Evolutionary conservation across 805 yeast species (phyloP), one percentile per base, ranked within the genome.

Genomic region (Suhomyces tanzawaensis): DNA sequence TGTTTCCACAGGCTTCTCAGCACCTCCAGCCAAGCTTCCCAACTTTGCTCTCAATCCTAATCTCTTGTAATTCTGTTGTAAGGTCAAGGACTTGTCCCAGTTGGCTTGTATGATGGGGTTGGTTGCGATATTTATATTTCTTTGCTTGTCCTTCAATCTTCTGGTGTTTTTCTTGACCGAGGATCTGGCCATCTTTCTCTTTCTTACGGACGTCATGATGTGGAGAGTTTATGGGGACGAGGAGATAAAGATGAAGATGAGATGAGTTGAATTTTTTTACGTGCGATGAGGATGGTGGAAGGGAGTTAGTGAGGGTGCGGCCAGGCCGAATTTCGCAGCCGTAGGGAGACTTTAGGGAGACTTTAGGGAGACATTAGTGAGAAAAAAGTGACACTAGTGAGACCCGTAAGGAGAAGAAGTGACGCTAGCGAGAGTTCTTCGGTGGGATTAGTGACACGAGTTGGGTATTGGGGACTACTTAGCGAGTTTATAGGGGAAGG

Each of bases 51-150:
- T 69, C 37, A 93, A 69, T 3, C 99, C 99, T 19, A 93, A 65
- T 46, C 71, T 78, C 51, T 82, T 81, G 64, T 93, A 91, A 60
- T 93, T 93, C 58, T 93, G 98, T 36, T 79, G 73, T 43, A 90
- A 66, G 0, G 98, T 90, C 40, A 82, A 70, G 9, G 76, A 74
- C 42, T 80, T 76, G 62, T 93, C 96, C 99, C 99, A 93, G 60
- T 89, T 76, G 23, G 79, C 85, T 4, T 88, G 95, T 45, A 93
- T 85, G 45, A 93, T 77, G 2, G 95, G 85, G 55, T 88, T 87
- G 0, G 85, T 72, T 33, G 72, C 72, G 22, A 85, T 77, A 44
- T 79, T 79, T 42, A 82, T 67, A 48, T 81, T 73, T 56, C 84
- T 76, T 50, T 80, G 82, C 52, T 76, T 79, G 53, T 85, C 90